Conservation (phyloP, 345 rosid species). For the Camelina laxa region DNA sequence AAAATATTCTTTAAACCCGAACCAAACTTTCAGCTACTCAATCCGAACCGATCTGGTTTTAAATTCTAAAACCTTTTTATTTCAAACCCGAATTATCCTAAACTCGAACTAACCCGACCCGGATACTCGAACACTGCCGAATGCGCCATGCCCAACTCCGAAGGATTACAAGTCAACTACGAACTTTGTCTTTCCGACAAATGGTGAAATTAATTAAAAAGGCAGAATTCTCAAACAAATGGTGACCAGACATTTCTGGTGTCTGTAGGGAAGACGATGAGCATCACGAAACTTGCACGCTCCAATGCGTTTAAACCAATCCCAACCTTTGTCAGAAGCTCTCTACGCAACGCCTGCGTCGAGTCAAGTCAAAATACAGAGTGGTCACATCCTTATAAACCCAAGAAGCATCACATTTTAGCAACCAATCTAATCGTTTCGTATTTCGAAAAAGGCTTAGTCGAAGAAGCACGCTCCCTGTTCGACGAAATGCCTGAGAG, state of each 20-base stretch:
- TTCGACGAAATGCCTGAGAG: constrained; percentile 49
- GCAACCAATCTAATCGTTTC: constrained; percentile 71
- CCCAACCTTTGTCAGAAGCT: constrained; percentile 50
- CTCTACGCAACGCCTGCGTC: constrained; percentile 45
- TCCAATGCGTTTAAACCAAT: constrained; percentile 45
- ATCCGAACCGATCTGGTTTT: background rate
- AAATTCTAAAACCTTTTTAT: no score
- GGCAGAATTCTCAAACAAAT: background rate
- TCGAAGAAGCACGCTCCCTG: constrained; percentile 66
- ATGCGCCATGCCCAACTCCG: background rate
- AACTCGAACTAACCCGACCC: background rate
- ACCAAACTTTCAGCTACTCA: background rate
- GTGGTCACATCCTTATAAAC: constrained; percentile 46
- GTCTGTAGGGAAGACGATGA: constrained; percentile 43
- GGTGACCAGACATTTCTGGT: background rate
- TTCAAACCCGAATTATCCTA: background rate
- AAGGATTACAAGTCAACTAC: background rate
- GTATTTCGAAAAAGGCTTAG: constrained; percentile 63
- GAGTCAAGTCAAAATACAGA: constrained; percentile 31
- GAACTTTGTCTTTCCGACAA: constrained; percentile 14
- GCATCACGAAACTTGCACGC: constrained; percentile 42
- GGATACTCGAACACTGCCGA: background rate
- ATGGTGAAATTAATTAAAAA: constrained; percentile 1
- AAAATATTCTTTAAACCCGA: background rate
- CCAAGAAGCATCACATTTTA: constrained; percentile 62